Base-by-base conservation (phyloP, 805 yeast genomes). In the Kuraishia molischiana region DNA sequence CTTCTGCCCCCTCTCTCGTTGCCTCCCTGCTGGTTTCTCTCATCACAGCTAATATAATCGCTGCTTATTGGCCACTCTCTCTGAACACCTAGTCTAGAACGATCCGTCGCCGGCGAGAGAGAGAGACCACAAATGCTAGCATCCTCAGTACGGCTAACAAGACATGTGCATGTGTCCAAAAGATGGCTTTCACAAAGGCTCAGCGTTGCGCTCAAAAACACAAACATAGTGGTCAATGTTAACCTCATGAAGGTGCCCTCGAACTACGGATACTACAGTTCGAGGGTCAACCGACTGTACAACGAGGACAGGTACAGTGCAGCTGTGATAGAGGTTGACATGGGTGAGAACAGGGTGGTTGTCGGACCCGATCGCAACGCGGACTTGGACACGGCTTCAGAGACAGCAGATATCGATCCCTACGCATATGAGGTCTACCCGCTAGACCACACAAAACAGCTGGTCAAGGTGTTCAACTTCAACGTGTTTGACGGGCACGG, bases 401-500 rank as follows among this genome's bases (percentile, higher is more conserved):
- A 34, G 18, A 20, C 21, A 11, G 28, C 21, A 4, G 35, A 36
- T 26, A 24, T 19, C 5, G 34, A 22, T 19, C 39, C 34, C 9
- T 36, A 22, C 29, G 29, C 24, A 19, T 26, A 36, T 13, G 30
- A 26, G 18, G 31, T 15, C 14, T 13, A 22, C 17, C 6, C 22
- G 21, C 21, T 8, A 5, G n/a, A 5, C 4, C 15, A 14, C 10
- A 20, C 29, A 8, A 19, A 24, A 28, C 34, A 32, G 13, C 9
- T 20, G 20, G 43, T 46, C 19, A 48, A 61, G 36, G 76, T 79
- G 15, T 83, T 90, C 60, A 76, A 74, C 46, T 78, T 85, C 49
- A 74, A 76, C 34, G 70, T 92, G 2, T 87, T 84, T 56, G 98
- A 92, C 59, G 98, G 98, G 8, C 98, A 92, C 59, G 98, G 97